Conservation (phyloP, 2,329 filamentous ascomycete genomes). For the Cercospora nicotianae region DNA sequence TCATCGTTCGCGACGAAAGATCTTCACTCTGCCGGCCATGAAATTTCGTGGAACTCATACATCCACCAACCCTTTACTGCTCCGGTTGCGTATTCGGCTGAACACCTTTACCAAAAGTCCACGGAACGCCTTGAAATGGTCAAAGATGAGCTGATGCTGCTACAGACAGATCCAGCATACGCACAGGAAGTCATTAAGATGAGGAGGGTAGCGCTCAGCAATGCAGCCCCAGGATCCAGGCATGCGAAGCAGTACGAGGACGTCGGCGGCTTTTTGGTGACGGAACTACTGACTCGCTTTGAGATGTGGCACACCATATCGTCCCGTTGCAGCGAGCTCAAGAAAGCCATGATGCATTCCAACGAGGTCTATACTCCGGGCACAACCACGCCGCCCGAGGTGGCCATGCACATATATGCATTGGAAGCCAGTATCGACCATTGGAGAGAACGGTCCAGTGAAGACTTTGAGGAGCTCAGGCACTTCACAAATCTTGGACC, state of each 20-base stretch:
- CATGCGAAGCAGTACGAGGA: background rate
- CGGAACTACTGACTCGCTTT: background rate
- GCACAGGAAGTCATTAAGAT: background rate
- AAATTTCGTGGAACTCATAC: conserved; percentile 5
- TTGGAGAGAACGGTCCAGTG: background rate
- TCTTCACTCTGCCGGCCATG: conserved; percentile 1
- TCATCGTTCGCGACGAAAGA: background rate
- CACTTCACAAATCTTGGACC: background rate
- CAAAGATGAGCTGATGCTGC: conserved; percentile 5
- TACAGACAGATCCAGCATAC: conserved; percentile 14
- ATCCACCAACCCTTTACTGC: background rate
- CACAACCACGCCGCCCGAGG: background rate
- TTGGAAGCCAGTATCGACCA: background rate
- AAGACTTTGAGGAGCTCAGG: background rate
- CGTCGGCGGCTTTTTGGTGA: background rate
- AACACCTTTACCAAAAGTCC: background rate
- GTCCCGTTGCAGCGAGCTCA: background rate
- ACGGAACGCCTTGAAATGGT: background rate
- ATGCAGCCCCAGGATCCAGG: background rate
- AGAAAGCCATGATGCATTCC: background rate
- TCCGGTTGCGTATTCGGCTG: background rate
- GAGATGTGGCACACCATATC: conserved; percentile 12
- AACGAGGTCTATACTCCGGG: background rate
- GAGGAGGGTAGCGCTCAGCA: background rate
- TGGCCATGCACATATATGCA: background rate